Evolutionary conservation across 257 asterid genomes (phyloP), one percentile per base, ranked within the genome.

Genomic region (Capsicum baccatum): DNA sequence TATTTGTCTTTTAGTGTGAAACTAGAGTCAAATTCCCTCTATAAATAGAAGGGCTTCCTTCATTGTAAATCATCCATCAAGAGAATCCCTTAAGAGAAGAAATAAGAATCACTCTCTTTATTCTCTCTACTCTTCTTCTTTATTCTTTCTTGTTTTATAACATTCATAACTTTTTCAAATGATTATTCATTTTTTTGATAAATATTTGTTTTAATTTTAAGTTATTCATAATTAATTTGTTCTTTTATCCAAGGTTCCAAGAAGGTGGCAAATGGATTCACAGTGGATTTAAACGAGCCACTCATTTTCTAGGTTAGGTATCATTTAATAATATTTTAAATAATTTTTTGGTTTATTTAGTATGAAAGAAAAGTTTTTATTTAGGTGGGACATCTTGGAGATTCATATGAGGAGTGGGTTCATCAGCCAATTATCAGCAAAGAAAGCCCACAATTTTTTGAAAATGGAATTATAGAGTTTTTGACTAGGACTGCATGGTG

Each of bases 321-420:
- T 33, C n/a, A 4, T 33, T 66, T 56, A 56, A 48, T 2, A 48
- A 9, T 50, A 50, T 50, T 5, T 56, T 26, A 52, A 73, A 54
- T 44, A 39, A 14, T 47, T 66, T 39, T 13, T 13, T 9, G 37
- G n/a, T 47, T 6, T 48, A 8, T 4, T 48, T 81, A 57, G 52
- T 52, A 60, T 19, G 9, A 81, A 42, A 6, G 17, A 6, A 80
- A 39, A 5, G 10, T 57, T 58, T 85, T 62, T 57, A 16, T 9
- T 54, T 68, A 96, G 99, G 99, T 96, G 86, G 98, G 99, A 81
- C 94, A 94, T 92, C 99, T 96, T 83, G 95, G 95, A 56, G 97
- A 96, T 85, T 89, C 85, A 48, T 96, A 96, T 89, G 94, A 96
- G 85, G 98, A 93, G 79, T 96, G 99, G 99, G 94, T 93, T 88